A percentile compares a stretch with the other conserved stretches of the same genome.
These are phyloP conservation scores for Pythium periplocum DNA, from an alignment of 352 stramenopile genomes.

Conservation along the genomic window DNA sequence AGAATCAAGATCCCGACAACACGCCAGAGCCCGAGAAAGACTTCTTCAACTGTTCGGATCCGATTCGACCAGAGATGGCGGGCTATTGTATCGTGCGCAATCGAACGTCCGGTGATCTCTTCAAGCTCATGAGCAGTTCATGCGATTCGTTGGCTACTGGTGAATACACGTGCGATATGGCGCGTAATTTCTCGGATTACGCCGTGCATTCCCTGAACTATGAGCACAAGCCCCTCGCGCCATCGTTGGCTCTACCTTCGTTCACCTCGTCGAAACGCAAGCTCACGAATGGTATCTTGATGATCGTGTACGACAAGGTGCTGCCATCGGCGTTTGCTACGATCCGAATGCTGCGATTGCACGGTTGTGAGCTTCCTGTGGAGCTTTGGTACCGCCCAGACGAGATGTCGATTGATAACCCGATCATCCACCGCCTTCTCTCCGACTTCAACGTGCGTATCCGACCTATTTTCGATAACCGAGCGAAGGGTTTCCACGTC, in stretches of 20 bases:
- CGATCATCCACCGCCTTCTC: conserved; percentile 66
- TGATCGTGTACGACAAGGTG: conserved; percentile 85
- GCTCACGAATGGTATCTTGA: conserved; percentile 68
- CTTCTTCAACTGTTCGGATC: conserved; percentile 63
- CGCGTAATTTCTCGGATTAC: conserved; percentile 80
- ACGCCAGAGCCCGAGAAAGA: conserved; percentile 59
- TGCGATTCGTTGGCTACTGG: conserved; percentile 68
- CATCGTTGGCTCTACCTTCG: conserved; percentile 55
- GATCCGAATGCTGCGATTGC: conserved; percentile 70
- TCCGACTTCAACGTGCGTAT: conserved; percentile 70
- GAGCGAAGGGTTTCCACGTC: conserved; percentile 71
- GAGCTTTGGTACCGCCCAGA: conserved; percentile 84
- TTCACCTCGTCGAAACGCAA: conserved; percentile 35
- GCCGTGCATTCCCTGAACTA: conserved; percentile 64
- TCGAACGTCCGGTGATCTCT: conserved; percentile 70
- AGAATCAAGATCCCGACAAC: conserved; percentile 19
- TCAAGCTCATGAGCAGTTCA: conserved; percentile 76
- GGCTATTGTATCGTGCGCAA: conserved; percentile 84
- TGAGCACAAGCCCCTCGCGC: conserved; percentile 60
- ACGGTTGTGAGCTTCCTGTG: conserved; percentile 70
- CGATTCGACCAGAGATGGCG: conserved; percentile 66
- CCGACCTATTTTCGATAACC: conserved; percentile 73
- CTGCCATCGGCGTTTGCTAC: conserved; percentile 72
- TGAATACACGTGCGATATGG: conserved; percentile 78
- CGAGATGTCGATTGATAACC: conserved; percentile 82